Percentiles rank a stretch among this genome's conserved stretches.
Evolutionary conservation across 2,329 filamentous ascomycete species (phyloP).

Genomic region (Eurotiales sp.): DNA sequence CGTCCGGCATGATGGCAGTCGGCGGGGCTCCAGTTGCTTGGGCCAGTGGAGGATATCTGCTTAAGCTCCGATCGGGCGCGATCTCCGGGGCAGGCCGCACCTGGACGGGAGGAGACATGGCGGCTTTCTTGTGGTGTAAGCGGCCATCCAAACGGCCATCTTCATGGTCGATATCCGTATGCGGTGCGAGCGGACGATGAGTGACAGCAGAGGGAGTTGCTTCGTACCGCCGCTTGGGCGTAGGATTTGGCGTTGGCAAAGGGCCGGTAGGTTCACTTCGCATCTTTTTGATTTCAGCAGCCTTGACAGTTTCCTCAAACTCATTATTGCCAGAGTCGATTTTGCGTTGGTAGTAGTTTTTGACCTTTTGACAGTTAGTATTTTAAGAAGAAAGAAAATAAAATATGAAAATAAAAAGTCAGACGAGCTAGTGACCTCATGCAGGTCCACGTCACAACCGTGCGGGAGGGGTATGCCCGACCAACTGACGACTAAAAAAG

Average conservation of each 20-base stretch:
- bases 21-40: slow-evolving; percentile 32
- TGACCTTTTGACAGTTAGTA: slow-evolving; percentile 35
- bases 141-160: slow-evolving; percentile 29
- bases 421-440: slow-evolving; percentile 11
- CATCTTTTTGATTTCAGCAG: slow-evolving; percentile 43
- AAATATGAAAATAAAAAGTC: slow-evolving; percentile 2
- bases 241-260: slow-evolving; percentile 41
- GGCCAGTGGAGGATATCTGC: slow-evolving; percentile 36
- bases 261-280: slow-evolving; percentile 43
- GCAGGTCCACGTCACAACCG: slow-evolving; percentile 14
- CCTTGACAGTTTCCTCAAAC: slow-evolving; percentile 40
- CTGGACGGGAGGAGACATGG: slow-evolving; percentile 26
- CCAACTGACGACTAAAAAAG: neutral
- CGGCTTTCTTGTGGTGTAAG: slow-evolving; percentile 25
- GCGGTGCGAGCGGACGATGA: slow-evolving; percentile 41
- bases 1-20: slow-evolving; percentile 30
- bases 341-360: slow-evolving; percentile 47
- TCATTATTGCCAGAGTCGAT: slow-evolving; percentile 42
- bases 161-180: slow-evolving; percentile 35
- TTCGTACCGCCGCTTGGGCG: slow-evolving; percentile 48
- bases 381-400: slow-evolving; percentile 7
- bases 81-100: slow-evolving; percentile 24
- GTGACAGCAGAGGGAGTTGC: slow-evolving; percentile 39
- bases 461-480: slow-evolving; percentile 10
- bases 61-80: slow-evolving; percentile 33